phyloP scores from a whole-genome alignment of 331 rosid species.

The Malus hybrid region DNA sequence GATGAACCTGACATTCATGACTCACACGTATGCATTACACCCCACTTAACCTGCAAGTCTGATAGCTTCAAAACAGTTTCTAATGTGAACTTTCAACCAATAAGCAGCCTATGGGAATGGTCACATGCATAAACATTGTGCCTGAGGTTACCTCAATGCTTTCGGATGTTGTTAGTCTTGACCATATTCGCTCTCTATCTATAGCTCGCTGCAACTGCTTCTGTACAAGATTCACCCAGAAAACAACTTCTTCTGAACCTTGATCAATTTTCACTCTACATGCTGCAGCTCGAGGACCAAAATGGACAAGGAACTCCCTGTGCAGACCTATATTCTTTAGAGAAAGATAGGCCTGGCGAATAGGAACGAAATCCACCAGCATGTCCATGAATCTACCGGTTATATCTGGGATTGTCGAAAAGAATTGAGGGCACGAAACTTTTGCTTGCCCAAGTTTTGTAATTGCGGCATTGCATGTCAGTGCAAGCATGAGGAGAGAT shows the following conservation, averaged over 20 bases:
- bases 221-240: slow-evolving; percentile 93
- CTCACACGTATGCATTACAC: background rate
- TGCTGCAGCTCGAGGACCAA: slow-evolving; percentile 87
- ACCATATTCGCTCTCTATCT: slow-evolving; percentile 96
- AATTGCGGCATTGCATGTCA: slow-evolving; percentile 85
- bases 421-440: slow-evolving; percentile 81
- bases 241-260: slow-evolving; percentile 80
- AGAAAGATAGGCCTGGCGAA: slow-evolving; percentile 69
- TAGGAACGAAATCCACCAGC: slow-evolving; percentile 68
- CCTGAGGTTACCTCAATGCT: slow-evolving; percentile 74
- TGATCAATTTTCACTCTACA: slow-evolving; percentile 65
- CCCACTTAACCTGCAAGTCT: background rate
- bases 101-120: background rate
- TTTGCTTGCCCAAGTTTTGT: slow-evolving; percentile 78
- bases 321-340: slow-evolving; percentile 67
- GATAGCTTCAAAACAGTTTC: slow-evolving; percentile 5
- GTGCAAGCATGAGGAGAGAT: slow-evolving; percentile 75
- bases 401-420: slow-evolving; percentile 65
- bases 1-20: slow-evolving; percentile 6
- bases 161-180: slow-evolving; percentile 90
- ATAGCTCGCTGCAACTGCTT: slow-evolving; percentile 77
- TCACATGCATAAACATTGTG: slow-evolving; percentile 11
- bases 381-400: slow-evolving; percentile 91
- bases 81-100: slow-evolving; percentile 2
- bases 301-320: slow-evolving; percentile 85